phyloP scores from a whole-genome alignment of 179 eudicot species.

The Silene noctiflora region DNA sequence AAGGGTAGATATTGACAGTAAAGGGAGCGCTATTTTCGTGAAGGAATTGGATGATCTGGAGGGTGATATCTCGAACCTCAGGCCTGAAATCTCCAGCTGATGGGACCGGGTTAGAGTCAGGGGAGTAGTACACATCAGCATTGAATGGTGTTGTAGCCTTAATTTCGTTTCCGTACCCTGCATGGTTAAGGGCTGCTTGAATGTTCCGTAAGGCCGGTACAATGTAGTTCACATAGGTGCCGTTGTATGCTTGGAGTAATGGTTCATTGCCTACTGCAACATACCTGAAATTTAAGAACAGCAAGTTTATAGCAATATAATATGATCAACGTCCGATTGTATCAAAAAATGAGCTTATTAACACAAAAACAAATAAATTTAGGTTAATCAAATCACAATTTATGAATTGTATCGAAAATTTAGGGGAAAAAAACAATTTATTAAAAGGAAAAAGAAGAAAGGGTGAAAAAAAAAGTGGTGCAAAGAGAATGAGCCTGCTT shows the following conservation, averaged over 20 bases:
- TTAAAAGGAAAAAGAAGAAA: background rate
- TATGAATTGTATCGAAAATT: too few species aligned
- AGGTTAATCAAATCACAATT: too few species aligned
- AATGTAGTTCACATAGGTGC: slow-evolving; percentile 50
- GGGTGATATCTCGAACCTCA: slow-evolving; percentile 59
- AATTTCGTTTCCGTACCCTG: slow-evolving; percentile 55
- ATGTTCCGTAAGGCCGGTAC: slow-evolving; percentile 79
- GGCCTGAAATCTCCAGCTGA: slow-evolving; percentile 95
- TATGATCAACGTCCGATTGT: too few species aligned
- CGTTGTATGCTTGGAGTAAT: slow-evolving; percentile 68
- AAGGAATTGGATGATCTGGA: slow-evolving; percentile 59
- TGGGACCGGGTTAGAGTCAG: slow-evolving; percentile 75
- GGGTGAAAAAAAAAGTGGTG: background rate
- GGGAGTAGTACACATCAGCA: slow-evolving; percentile 90
- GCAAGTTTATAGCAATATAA: background rate
- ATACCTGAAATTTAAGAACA: slow-evolving; percentile 46
- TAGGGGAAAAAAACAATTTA: background rate
- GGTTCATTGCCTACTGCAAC: slow-evolving; percentile 98
- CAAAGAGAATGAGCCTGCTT: slow-evolving; percentile 1
- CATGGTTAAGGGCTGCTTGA: slow-evolving; percentile 70
- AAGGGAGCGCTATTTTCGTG: slow-evolving; percentile 69
- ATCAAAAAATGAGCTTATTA: too few species aligned
- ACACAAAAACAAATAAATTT: too few species aligned
- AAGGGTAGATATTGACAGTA: slow-evolving; percentile 92
- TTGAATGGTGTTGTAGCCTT: slow-evolving; percentile 90